A percentile compares a stretch with the other conserved stretches of the same genome.
These are phyloP conservation scores for Fibroporia radiculosa DNA, from an alignment of 768 basidiomycete species.

Conservation along the genomic window DNA sequence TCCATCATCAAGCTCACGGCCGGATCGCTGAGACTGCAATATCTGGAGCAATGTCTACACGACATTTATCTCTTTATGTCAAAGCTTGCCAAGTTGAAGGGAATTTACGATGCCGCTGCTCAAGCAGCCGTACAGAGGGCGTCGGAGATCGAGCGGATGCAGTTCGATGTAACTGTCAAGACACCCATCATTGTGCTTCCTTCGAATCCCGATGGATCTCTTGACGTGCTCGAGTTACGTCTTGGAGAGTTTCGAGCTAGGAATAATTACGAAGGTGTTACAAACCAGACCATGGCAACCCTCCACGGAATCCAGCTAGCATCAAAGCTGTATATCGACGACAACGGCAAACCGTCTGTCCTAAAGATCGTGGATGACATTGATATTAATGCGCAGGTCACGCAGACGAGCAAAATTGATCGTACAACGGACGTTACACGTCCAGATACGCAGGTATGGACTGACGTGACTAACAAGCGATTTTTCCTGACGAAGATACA, in stretches of 20 bases:
- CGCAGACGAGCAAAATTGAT: slow-evolving; percentile 54
- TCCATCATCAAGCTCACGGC: slow-evolving; percentile 75
- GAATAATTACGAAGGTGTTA: slow-evolving; percentile 57
- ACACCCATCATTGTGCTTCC: slow-evolving; percentile 92
- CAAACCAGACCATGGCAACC: slow-evolving; percentile 62
- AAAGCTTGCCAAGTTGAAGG: slow-evolving; percentile 87
- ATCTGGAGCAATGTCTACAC: slow-evolving; percentile 86
- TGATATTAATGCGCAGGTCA: slow-evolving; percentile 57
- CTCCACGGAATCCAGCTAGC: slow-evolving; percentile 79
- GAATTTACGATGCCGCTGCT: slow-evolving; percentile 89
- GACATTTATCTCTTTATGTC: slow-evolving; percentile 76
- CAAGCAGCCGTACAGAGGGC: slow-evolving; percentile 89
- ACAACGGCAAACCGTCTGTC: slow-evolving; percentile 37
- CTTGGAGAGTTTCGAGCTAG: slow-evolving; percentile 84
- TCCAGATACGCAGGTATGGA: slow-evolving; percentile 71
- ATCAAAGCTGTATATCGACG: slow-evolving; percentile 50
- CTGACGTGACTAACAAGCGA: background rate
- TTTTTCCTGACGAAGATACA: background rate
- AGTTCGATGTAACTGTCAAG: slow-evolving; percentile 84
- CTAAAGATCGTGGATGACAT: slow-evolving; percentile 94
- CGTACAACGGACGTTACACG: slow-evolving; percentile 39
- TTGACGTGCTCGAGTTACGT: slow-evolving; percentile 68
- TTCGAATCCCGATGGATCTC: slow-evolving; percentile 47
- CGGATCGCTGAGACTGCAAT: slow-evolving; percentile 87
- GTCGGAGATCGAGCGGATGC: slow-evolving; percentile 90